Base-by-base conservation (phyloP, 179 eudicot species). In the Corrigiola litoralis region DNA sequence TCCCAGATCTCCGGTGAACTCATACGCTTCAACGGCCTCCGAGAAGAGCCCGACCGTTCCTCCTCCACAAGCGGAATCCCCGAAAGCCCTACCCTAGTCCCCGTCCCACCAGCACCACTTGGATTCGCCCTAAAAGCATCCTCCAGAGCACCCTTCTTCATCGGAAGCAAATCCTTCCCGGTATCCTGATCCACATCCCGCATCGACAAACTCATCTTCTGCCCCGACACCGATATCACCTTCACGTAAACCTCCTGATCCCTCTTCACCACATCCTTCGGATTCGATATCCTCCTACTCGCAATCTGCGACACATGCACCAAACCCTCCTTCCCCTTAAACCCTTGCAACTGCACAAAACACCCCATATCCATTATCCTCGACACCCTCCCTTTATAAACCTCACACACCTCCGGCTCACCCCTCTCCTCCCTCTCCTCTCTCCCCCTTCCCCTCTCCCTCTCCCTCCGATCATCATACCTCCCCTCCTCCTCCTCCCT, bases 1-100 rank as follows among this genome's bases (percentile, higher is more conserved):
- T 94, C 99, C 99, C 99, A 94, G 75, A 49, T 86, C 51, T 94
- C 99, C 0, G 94, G 99, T 3, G 99, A 86, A 63, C 97, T 94
- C 99, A 90, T 90, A 32, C 83, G 83, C 77, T 94, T 94, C 70
- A 90, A 59, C 0, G 97, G 94, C 12, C 96, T 70, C 7, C 96
- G 85, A 5, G 94, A 81, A 9, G 89, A 73, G 5, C 73, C 81
- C 62, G 71, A 74, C 50, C 56, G 77, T 31, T 81, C 87, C 61
- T 86, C 96, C 45, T 82, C 96, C 21, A 59, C 66, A 4, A 94
- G 76, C 25, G 61, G 81, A 61, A 90, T 94, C 48, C 99, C 99
- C 2, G 96, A 90, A 48, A 90, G 79, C 34, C 99, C 96, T 1
- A 80, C 84, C 82, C 91, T 84, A 41, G 81, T 70, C 27, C 53